Conservation (phyloP, 305 asterid genomes). For the Rubia balearica region DNA sequence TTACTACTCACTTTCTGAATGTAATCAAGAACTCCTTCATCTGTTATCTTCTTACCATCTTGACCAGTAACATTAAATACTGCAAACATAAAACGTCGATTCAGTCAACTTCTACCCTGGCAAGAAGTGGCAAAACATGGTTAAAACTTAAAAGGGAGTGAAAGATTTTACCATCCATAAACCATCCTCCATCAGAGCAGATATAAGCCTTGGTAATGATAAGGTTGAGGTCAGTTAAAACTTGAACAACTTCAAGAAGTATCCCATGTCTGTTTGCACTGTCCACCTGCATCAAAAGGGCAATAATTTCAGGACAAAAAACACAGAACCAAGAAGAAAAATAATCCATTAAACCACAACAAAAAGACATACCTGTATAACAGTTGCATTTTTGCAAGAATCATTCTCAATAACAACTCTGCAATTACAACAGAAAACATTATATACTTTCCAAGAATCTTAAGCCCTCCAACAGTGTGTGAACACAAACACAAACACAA, state of each 20-base stretch:
- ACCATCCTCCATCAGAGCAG: conserved; percentile 98
- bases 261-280: conserved; percentile 92
- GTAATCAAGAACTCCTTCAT: conserved; percentile 65
- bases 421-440: conserved; percentile 20
- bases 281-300: conserved; percentile 53
- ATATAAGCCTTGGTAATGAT: conserved; percentile 78
- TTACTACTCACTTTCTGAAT: conserved; percentile 59
- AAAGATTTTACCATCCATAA: conserved; percentile 87
- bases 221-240: conserved; percentile 86
- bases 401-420: conserved; percentile 89
- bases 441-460: neutral
- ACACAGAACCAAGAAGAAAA: conserved; percentile 4
- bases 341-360: conserved; percentile 6
- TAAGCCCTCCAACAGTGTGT: neutral
- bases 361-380: conserved; percentile 49
- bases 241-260: conserved; percentile 87
- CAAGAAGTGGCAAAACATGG: neutral
- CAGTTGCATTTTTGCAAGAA: conserved; percentile 83
- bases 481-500: conserved; percentile 3
- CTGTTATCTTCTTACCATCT: conserved; percentile 74
- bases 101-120: conserved; percentile 10
- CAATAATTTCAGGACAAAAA: conserved; percentile 4
- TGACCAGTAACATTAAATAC: conserved; percentile 90
- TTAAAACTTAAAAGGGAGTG: conserved; percentile 2
- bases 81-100: conserved; percentile 20